Evolutionary conservation across 257 asterid genomes (phyloP), one percentile per base, ranked within the genome.

Genomic region (Nicotiana tabacum): DNA sequence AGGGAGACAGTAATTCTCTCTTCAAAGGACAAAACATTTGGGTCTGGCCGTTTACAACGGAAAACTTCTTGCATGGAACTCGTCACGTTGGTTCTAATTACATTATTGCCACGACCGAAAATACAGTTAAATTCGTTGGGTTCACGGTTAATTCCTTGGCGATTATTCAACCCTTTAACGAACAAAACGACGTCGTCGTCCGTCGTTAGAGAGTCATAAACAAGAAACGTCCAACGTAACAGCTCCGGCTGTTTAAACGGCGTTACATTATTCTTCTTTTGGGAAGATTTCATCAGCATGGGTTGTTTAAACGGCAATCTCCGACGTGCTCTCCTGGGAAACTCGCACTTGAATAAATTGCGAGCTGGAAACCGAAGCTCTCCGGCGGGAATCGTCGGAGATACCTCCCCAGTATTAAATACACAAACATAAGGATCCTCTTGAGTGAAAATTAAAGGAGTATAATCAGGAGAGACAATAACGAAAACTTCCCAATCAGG

Each of bases 401-500:
- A 70, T 0, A 51, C 12, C 56, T 88, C 92, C 0, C 48, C 64
- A 0, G 88, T 90, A 1, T 85, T 83, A 87, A 86, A 92, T 2
- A 85, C 12, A 33, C 98, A 95, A 32, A 78, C 56, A 66, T 90
- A 91, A 6, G 84, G 83, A 9, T 9, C 66, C 0, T 43, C 51
- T 43, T 57, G 4, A 27, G 17, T 76, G 15, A 79, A 17, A 78
- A 13, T 81, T 13, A 81, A 3, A 15, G 83, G 33, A 2, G 86
- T 57, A 48, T 61, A 77, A 7, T 86, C 85, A 5, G 94, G 88
- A 0, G 93, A 77, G 18, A 88, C 87, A 12, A 95, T 84, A 0
- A 94, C 92, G 53, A 91, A 90, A 9, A 94, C 90, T 84, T 94
- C 97, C 99, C 99, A 95, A 79, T 84, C 97, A 2, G 92, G 99